Conservation (phyloP, 257 asterid genomes). For the Solanum chiquidenum region DNA sequence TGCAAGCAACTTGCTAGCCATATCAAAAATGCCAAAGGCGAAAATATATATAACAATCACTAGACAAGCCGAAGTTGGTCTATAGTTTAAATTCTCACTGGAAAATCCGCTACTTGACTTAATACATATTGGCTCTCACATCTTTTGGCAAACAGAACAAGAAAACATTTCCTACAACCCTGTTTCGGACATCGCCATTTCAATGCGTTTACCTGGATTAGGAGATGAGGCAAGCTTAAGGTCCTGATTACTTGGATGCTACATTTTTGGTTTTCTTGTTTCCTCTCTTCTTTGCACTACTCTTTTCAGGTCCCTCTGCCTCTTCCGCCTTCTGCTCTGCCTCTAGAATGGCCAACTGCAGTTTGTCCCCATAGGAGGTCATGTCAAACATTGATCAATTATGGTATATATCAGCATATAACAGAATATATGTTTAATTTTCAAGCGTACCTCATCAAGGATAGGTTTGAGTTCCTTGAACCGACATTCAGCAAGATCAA, state of each 20-base stretch:
- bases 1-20: not conserved
- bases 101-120: not conserved
- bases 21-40: not conserved
- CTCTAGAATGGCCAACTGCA: conserved; percentile 80
- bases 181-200: not conserved
- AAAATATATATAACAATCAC: not conserved
- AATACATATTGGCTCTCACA: not conserved
- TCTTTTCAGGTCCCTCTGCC: conserved; percentile 57
- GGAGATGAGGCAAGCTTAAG: not conserved
- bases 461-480: conserved; percentile 94
- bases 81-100: not conserved
- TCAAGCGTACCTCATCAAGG: conserved; percentile 76
- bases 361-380: not conserved
- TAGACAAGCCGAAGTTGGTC: not conserved
- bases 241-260: conserved; percentile 27
- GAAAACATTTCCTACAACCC: not conserved
- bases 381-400: not conserved
- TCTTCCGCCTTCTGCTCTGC: conserved; percentile 95
- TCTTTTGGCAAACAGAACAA: not conserved
- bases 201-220: not conserved
- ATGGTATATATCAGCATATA: not conserved
- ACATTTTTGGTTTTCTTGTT: conserved; percentile 45
- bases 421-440: not conserved
- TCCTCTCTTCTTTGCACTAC: conserved; percentile 54
- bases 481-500: conserved; percentile 84